These are phyloP conservation scores for Hapsidospora chrysogenum DNA, from an alignment of 495 filamentous ascomycete species.

Conservation along the genomic window DNA sequence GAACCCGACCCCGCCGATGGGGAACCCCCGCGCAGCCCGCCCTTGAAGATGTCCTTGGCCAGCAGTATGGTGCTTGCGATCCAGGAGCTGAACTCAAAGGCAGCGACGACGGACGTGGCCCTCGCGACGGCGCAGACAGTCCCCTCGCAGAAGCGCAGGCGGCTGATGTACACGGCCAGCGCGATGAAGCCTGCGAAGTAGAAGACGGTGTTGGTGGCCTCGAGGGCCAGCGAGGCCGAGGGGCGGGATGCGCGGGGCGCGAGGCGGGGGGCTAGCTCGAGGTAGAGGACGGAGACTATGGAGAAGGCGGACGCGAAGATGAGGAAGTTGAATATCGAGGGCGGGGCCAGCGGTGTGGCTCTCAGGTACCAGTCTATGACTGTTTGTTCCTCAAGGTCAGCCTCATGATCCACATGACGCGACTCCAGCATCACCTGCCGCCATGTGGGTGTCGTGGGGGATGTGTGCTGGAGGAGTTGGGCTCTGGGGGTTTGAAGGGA, in stretches of 20 bases:
- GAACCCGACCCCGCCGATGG: too few relatives aligned
- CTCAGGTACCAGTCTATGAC: constrained; percentile 36
- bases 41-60: constrained; percentile 17
- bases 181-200: constrained; percentile 73
- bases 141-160: constrained; percentile 34
- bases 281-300: constrained; percentile 43
- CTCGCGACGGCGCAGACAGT: constrained; percentile 29
- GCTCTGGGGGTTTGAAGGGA: not conserved
- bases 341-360: constrained; percentile 25
- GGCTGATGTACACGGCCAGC: constrained; percentile 43
- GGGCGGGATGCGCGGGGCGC: constrained; percentile 31
- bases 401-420: constrained; percentile 4
- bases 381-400: constrained; percentile 8
- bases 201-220: constrained; percentile 54
- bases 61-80: constrained; percentile 15
- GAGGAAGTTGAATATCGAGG: constrained; percentile 52
- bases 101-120: constrained; percentile 28
- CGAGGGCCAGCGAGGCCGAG: constrained; percentile 41
- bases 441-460: too few relatives aligned
- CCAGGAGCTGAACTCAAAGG: constrained; percentile 28
- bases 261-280: constrained; percentile 40
- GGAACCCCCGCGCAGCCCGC: too few relatives aligned
- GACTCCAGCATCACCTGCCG: not conserved
- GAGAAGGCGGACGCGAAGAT: constrained; percentile 53
- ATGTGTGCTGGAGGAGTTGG: not conserved